Conservation (phyloP, 805 yeast species). For the Starmerella stigmatis region DNA sequence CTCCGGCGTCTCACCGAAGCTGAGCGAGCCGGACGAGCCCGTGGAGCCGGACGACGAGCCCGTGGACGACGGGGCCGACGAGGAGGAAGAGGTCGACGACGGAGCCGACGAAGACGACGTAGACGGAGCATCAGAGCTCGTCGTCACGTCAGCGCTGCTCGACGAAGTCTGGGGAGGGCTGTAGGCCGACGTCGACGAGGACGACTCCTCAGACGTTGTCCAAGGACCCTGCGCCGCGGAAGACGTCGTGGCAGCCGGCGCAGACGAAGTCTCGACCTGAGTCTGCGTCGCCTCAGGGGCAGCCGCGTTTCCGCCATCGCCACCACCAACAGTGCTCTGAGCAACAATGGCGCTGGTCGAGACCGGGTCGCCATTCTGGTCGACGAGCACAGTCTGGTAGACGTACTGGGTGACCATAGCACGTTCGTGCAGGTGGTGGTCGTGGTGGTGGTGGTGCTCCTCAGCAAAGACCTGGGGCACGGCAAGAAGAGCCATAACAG, state of each 20-base stretch:
- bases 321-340: constrained; percentile 22
- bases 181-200: constrained; percentile 30
- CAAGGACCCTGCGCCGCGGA: constrained; percentile 4
- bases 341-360: constrained; percentile 32
- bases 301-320: neutral
- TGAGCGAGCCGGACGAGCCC: constrained; percentile 34
- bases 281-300: constrained; percentile 22
- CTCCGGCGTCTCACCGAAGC: constrained; percentile 47
- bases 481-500: constrained; percentile 22
- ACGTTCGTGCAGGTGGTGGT: constrained; percentile 46
- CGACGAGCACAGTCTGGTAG: constrained; percentile 39
- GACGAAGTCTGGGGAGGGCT: no score
- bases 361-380: constrained; percentile 33
- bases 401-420: constrained; percentile 38
- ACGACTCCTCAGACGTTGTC: no score
- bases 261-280: constrained; percentile 23
- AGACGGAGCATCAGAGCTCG: constrained; percentile 24
- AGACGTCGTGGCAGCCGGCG: constrained; percentile 14
- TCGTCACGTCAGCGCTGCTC: constrained; percentile 25
- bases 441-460: constrained; percentile 42
- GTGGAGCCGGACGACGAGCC: constrained; percentile 30
- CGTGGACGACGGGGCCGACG: constrained; percentile 28
- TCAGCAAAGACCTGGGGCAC: constrained; percentile 35
- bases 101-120: constrained; percentile 27
- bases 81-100: constrained; percentile 13